These are phyloP conservation scores for Paraleonurus japonicus DNA, from an alignment of 257 asterid genomes.

Conservation along the genomic window DNA sequence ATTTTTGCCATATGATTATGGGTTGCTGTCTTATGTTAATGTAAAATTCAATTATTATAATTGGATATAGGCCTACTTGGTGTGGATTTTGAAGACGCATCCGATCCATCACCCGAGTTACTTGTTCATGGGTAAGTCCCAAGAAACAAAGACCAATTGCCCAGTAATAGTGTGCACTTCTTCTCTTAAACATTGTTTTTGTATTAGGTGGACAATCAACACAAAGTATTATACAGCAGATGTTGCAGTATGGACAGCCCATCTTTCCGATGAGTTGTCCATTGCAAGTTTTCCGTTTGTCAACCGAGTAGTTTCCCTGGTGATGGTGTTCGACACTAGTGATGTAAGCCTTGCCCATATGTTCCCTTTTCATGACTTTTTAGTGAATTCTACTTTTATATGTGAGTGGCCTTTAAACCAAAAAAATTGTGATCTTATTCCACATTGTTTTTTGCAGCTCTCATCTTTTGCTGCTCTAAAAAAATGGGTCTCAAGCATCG, in stretches of 20 bases:
- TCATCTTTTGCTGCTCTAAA: slow-evolving; percentile 70
- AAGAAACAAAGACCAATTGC: slow-evolving; percentile 9
- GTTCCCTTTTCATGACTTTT: slow-evolving; percentile 13
- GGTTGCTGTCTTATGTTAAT: slow-evolving; percentile 2
- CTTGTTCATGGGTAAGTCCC: slow-evolving; percentile 64
- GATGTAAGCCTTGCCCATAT: slow-evolving; percentile 49
- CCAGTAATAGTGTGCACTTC: not conserved
- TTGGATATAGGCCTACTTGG: slow-evolving; percentile 56
- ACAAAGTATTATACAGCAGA: slow-evolving; percentile 90
- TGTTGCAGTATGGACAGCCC: slow-evolving; percentile 72
- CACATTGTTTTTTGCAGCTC: slow-evolving; percentile 47
- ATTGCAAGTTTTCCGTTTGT: slow-evolving; percentile 42
- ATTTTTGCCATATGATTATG: not conserved
- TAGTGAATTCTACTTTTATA: not conserved
- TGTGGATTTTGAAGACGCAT: slow-evolving; percentile 60
- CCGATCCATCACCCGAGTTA: slow-evolving; percentile 54
- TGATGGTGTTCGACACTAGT: slow-evolving; percentile 80
- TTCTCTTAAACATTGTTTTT: slow-evolving; percentile 23
- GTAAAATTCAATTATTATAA: not conserved
- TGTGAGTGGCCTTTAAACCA: not conserved
- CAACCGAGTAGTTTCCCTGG: slow-evolving; percentile 63
- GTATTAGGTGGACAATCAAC: slow-evolving; percentile 81
- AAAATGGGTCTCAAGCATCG: slow-evolving; percentile 68
- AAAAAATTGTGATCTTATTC: slow-evolving; percentile 17
- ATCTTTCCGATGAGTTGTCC: slow-evolving; percentile 61